phyloP scores from a whole-genome alignment of 2,329 filamentous ascomycete genomes.

The Penicillium glabrum region DNA sequence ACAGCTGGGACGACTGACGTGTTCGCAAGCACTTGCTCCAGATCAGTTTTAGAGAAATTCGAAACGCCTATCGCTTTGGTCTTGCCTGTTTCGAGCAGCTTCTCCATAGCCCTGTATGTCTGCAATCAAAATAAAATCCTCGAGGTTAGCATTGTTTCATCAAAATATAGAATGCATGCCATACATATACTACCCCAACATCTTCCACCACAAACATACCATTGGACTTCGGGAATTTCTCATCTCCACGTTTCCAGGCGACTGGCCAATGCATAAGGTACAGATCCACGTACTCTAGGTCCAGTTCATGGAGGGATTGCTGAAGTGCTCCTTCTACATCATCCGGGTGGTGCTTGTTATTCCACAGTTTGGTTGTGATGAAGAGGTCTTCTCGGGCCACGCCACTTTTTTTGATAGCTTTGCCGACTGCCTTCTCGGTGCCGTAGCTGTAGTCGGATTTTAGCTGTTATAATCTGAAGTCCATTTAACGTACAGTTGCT shows the following conservation, averaged over 20 bases:
- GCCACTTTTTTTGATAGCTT: slow-evolving; percentile 63
- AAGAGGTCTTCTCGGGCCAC: slow-evolving; percentile 66
- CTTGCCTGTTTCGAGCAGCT: slow-evolving; percentile 42
- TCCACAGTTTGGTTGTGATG: slow-evolving; percentile 68
- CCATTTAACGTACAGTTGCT: slow-evolving; percentile 4
- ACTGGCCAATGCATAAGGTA: slow-evolving; percentile 69
- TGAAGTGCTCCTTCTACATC: slow-evolving; percentile 63
- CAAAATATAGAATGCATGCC: neutral
- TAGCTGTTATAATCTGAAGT: neutral
- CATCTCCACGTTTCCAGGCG: slow-evolving; percentile 52
- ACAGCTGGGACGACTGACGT: slow-evolving; percentile 47
- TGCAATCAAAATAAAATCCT: slow-evolving; percentile 4
- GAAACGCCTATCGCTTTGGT: slow-evolving; percentile 54
- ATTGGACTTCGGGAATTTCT: slow-evolving; percentile 48
- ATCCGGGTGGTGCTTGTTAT: slow-evolving; percentile 61
- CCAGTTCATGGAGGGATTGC: slow-evolving; percentile 62
- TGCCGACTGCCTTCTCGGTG: slow-evolving; percentile 66
- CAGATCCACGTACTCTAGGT: slow-evolving; percentile 67
- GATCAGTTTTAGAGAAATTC: slow-evolving; percentile 52
- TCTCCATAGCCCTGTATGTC: slow-evolving; percentile 55
- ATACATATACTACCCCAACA: slow-evolving; percentile 51
- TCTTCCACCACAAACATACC: slow-evolving; percentile 45
- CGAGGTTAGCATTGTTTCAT: neutral
- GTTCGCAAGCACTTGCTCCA: slow-evolving; percentile 49
- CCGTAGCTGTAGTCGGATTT: slow-evolving; percentile 47